Evolutionary conservation across 768 basidiomycete species (phyloP).

Genomic region (Amanita exitialis): DNA sequence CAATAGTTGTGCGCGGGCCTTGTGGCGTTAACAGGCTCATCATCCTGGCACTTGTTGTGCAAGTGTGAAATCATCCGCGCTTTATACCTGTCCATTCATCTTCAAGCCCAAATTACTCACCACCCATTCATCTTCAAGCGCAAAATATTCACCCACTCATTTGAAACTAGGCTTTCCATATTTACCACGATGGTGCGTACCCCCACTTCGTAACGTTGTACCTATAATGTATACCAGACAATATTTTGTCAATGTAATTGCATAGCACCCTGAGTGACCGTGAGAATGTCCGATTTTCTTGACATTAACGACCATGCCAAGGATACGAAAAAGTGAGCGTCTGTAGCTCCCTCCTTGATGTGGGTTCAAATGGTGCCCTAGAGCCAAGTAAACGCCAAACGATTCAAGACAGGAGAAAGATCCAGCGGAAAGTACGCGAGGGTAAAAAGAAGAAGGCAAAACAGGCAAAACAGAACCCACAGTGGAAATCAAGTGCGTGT

Average conservation of each 20-base stretch:
- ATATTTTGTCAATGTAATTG: too few species aligned
- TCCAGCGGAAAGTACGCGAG: conserved; percentile 70
- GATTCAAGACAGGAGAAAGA: conserved; percentile 63
- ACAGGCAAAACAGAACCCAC: conserved; percentile 64
- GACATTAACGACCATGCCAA: conserved; percentile 34
- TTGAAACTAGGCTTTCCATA: too few species aligned
- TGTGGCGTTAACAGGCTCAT: background rate
- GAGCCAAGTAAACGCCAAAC: conserved; percentile 78
- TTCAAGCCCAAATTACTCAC: background rate
- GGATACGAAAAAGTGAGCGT: conserved; percentile 56
- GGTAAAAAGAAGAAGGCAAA: conserved; percentile 68
- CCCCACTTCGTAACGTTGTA: too few species aligned
- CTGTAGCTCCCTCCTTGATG: background rate
- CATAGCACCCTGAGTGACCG: background rate
- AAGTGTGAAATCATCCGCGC: conserved; percentile 1
- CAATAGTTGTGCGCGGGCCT: background rate
- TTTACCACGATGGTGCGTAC: background rate
- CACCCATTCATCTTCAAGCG: background rate
- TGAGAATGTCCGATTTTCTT: background rate
- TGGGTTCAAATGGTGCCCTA: conserved; percentile 17
- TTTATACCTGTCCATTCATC: background rate
- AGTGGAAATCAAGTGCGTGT: conserved; percentile 83
- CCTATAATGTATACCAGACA: too few species aligned
- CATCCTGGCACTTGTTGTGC: background rate
- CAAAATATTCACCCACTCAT: too few species aligned